These are phyloP conservation scores for Rhizophlyctis rosea DNA, from an alignment of 192 early-diverging fungal genomes.

Conservation along the genomic window DNA sequence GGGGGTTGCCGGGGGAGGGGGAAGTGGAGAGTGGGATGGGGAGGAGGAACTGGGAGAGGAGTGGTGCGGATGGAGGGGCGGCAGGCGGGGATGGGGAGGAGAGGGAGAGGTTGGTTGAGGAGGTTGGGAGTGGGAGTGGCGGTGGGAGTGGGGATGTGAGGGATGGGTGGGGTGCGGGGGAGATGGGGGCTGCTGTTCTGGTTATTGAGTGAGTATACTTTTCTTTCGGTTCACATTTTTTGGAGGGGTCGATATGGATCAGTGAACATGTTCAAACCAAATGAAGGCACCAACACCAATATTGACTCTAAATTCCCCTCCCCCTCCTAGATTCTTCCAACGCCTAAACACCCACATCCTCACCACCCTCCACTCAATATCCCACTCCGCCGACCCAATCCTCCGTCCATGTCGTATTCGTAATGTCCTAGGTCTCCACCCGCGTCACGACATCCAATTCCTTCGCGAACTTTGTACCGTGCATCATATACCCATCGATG, in stretches of 20 bases:
- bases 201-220: background rate
- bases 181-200: background rate
- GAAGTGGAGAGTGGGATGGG: too few species aligned
- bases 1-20: too few species aligned
- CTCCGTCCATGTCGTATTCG: background rate
- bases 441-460: background rate
- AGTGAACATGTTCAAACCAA: too few species aligned
- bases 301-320: background rate
- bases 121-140: too few species aligned
- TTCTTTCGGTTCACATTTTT: background rate
- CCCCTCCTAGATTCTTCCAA: background rate
- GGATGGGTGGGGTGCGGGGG: background rate
- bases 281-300: too few species aligned
- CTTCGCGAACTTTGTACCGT: background rate
- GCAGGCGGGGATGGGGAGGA: too few species aligned
- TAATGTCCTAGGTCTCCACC: background rate
- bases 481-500: background rate
- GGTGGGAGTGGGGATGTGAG: too few species aligned
- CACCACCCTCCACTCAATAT: background rate
- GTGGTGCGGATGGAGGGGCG: too few species aligned
- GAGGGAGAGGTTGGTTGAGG: too few species aligned
- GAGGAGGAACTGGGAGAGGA: too few species aligned
- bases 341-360: background rate
- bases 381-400: background rate
- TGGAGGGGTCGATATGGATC: too few species aligned